A percentile compares a stretch with the other conserved stretches of the same genome.
Evolutionary conservation across 169 alveolate genomes (phyloP).

Genomic region (Perkinsus olseni): DNA sequence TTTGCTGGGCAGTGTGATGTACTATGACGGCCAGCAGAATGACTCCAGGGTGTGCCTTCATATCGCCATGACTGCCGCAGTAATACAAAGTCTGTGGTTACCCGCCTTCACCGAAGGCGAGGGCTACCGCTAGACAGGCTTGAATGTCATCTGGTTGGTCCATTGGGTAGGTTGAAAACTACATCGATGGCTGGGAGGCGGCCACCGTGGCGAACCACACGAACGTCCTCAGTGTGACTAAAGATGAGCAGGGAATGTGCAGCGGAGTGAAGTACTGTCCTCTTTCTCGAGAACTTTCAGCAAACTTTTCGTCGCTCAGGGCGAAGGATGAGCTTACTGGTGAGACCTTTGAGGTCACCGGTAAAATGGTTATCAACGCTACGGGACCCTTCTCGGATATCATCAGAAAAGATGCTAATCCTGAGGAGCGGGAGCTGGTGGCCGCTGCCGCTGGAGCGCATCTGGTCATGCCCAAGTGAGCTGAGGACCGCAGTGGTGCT

Average conservation of each 20-base stretch:
- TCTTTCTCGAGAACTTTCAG: not conserved
- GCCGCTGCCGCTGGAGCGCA: slow-evolving; percentile 36
- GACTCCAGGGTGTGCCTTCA: slow-evolving; percentile 75
- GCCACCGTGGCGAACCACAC: slow-evolving; percentile 76
- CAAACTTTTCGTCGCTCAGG: not conserved
- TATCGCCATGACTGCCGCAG: slow-evolving; percentile 69
- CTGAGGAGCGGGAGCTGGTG: slow-evolving; percentile 9
- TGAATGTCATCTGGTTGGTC: no score
- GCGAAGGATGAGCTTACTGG: not conserved
- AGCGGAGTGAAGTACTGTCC: not conserved
- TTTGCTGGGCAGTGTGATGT: slow-evolving; percentile 61
- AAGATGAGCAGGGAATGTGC: slow-evolving; percentile 47
- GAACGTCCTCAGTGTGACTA: slow-evolving; percentile 52
- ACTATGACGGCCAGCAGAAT: slow-evolving; percentile 82
- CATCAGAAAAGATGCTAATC: slow-evolving; percentile 24
- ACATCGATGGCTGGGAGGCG: slow-evolving; percentile 67
- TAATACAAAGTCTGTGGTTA: not conserved
- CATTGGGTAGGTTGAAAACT: slow-evolving; percentile 49
- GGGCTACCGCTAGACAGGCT: no score
- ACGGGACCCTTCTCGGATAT: slow-evolving; percentile 45
- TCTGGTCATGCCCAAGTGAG: slow-evolving; percentile 18
- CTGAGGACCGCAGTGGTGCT: no score
- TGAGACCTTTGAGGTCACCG: slow-evolving; percentile 50
- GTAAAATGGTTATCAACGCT: slow-evolving; percentile 76
- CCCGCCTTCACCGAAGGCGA: no score